A percentile compares a stretch with the other conserved stretches of the same genome.
Evolutionary conservation across 1,284 basidiomycete genomes (phyloP).

Genomic region (Anthracocystis panici-leucophaei): DNA sequence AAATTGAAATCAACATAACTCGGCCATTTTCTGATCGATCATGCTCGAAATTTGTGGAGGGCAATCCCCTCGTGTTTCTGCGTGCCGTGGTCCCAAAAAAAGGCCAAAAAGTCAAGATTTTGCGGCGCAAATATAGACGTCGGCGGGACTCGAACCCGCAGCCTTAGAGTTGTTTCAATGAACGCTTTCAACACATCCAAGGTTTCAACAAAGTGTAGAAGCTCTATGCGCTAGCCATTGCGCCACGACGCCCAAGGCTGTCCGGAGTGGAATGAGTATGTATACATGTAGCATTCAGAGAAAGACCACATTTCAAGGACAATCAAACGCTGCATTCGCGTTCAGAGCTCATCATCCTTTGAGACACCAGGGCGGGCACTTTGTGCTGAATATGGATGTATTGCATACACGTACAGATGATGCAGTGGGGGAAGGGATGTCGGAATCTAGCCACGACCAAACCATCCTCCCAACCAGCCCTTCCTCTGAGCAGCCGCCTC

Average conservation of each 20-base stretch:
- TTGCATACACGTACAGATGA: not conserved
- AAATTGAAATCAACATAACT: no score
- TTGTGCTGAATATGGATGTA: not conserved
- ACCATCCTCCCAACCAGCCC: conserved; percentile 67
- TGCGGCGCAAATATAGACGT: conserved; percentile 17
- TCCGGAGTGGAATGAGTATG: not conserved
- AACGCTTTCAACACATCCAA: no score
- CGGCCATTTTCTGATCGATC: no score
- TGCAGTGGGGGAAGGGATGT: not conserved
- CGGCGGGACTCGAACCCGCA: conserved; percentile 59
- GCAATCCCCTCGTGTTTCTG: no score
- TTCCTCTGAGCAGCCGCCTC: conserved; percentile 49
- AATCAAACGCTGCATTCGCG: no score
- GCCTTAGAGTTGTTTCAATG: conserved; percentile 39
- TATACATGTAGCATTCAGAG: not conserved
- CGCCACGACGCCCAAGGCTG: conserved; percentile 43
- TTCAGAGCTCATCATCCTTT: not conserved
- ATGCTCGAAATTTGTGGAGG: no score
- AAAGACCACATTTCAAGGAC: not conserved
- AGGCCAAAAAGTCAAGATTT: no score
- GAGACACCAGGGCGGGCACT: not conserved
- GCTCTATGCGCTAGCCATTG: conserved; percentile 59
- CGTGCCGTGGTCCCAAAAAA: no score
- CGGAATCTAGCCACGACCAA: conserved; percentile 37
- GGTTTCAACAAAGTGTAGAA: conserved; percentile 28